Base-by-base conservation (phyloP, 768 basidiomycete genomes). In the Lactarius akahatsu region DNA sequence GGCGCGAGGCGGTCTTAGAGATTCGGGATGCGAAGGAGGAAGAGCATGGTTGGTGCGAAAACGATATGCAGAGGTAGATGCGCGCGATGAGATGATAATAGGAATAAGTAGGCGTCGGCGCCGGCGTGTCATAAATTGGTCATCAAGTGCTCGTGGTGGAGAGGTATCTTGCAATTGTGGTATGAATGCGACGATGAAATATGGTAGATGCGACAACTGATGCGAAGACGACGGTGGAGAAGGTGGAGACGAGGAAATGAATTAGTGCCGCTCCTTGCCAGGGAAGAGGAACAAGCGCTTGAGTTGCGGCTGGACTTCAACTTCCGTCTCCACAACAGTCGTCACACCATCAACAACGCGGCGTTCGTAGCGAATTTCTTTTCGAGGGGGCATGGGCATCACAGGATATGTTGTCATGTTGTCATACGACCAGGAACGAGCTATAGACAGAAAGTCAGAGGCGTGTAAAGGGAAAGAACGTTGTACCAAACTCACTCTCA, bases 391-490 rank as follows among this genome's bases (percentile, higher is more conserved):
- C 54, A 79, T 77, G n/a, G 82, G 84, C 43, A 82, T 76, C 66
- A 85, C 77, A 18, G 86, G 85, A 70, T 91, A 91, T 3, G 86
- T 89, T 73, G 81, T 83, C 67, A 89, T 75, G 69, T 87, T 87
- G 71, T 90, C 88, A 71, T 90, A 91, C 2, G 89, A 90, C 89
- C 88, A 90, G 2, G 90, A 86, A 34, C 87, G 87, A 15, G 78
- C 89, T 90, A 64, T 26, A 50, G 20, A 50, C 47, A n/a, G 23
- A 8, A 0, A 47, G 62, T 73, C 40, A 69, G 73, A 10, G 34
- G 63, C 11, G 45, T 30, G 26, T 72, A 67, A 40, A 40, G 16
- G 28, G 10, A 56, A 16, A 3, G 18, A 4, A 47, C 32, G 7
- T 10, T 20, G 47, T 4, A 15, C 3, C 59, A 56, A 67, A 60